Evolutionary conservation across 106 monocot genomes (phyloP).

Genomic region (Dactylorhiza incarnata): DNA sequence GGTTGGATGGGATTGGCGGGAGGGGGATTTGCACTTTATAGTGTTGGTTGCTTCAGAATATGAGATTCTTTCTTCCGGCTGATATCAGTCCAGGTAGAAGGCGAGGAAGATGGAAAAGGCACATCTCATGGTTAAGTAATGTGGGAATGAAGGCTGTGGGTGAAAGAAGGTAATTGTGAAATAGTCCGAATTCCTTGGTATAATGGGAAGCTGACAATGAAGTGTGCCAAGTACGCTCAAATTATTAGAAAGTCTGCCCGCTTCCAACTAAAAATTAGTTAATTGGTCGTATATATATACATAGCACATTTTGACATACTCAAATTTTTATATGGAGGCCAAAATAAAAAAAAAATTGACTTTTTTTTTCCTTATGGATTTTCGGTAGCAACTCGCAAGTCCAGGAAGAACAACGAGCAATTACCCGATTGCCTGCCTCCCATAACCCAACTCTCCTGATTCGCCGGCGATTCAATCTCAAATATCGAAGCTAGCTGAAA

Average conservation of each 20-base stretch:
- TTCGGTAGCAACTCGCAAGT: too few species aligned
- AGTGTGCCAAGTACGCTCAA: too few species aligned
- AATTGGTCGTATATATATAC: too few species aligned
- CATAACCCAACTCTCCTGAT: constrained; percentile 48
- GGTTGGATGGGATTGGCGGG: constrained; percentile 7
- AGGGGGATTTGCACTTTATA: constrained; percentile 14
- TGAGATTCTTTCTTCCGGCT: background rate
- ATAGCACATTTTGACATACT: too few species aligned
- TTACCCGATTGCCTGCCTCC: constrained; percentile 59
- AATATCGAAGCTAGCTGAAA: constrained; percentile 42
- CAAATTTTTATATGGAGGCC: too few species aligned
- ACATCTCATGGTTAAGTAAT: constrained; percentile 12
- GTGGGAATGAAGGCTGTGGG: constrained; percentile 7
- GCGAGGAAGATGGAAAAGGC: constrained; percentile 8
- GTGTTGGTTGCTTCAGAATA: background rate
- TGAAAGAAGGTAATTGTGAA: constrained; percentile 29
- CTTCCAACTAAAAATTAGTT: too few species aligned
- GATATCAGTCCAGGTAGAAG: background rate
- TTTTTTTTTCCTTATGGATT: too few species aligned
- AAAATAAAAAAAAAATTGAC: too few species aligned
- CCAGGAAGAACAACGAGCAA: constrained; percentile 13
- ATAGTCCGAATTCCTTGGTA: constrained; percentile 4
- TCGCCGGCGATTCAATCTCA: constrained; percentile 32
- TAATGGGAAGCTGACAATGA: background rate
- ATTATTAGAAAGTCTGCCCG: too few species aligned